Base-by-base conservation (phyloP, 1,284 basidiomycete genomes). In the Chalciporus sp. region DNA sequence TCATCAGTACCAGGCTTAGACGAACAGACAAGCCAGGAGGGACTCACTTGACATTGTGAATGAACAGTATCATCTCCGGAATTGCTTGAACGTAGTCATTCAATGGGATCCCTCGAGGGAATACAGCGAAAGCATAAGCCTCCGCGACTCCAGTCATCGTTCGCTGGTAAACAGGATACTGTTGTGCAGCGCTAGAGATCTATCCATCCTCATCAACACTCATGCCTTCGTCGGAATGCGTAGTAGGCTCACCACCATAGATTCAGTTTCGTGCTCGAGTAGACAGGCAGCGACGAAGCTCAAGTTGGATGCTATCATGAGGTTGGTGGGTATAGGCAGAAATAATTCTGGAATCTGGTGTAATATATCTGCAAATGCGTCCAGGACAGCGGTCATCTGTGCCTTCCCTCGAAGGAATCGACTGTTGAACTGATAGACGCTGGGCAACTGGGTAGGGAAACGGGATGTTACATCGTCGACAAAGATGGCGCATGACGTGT, bases 1-100 rank as follows among this genome's bases (percentile, higher is more conserved):
- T 23, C 6, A 23, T 23, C 3, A 23, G 6, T 23, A 23, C 23
- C 23, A 23, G 23, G 6, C 23, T 23, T 6, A 23, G 23, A 23
- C 23, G 23, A 23, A 23, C 23, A 23, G 23, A 23, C 23, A 23
- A 23, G 3, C 23, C 23, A 6, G 3, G 2, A 23, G 23, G 23
- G 23, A 23, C 23, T 23, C 23, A 23, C 23, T 76, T 76, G 40
- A 57, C 57, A 23, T 67, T 57, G 33, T 71, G 60, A 23, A 71
- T 62, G 51, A 69, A 71, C 10, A 58, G 29, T 31, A 58, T 61
- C 26, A 72, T 58, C 29, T 70, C 70, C 4, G 73, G 72, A 31
- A 72, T 58, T 1, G 65, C 65, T 42, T 73, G 72, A 16, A 75
- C 62, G 42, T 73, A 74, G n/a, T 57, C 51, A 9, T 48, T 56